Evolutionary conservation across 129 eudicot species (phyloP).

Genomic region (sunflower (Helianthus annuus)): DNA sequence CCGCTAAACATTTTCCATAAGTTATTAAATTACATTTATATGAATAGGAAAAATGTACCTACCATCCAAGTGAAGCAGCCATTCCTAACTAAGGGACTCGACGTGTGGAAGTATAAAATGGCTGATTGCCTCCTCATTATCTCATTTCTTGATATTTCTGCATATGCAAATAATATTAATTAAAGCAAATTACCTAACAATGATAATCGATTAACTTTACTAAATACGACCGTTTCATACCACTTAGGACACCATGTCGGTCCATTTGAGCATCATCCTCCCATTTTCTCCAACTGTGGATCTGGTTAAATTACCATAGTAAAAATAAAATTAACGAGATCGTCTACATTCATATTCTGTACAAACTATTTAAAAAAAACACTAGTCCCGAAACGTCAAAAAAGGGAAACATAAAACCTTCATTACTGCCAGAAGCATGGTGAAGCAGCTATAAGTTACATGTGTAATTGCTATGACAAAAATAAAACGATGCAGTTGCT

Average conservation of each 20-base stretch:
- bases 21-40: no score
- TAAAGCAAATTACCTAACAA: no score
- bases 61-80: slow-evolving; percentile 76
- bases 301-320: slow-evolving; percentile 39
- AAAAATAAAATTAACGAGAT: not conserved
- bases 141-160: slow-evolving; percentile 71
- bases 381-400: not conserved
- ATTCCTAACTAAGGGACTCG: slow-evolving; percentile 61
- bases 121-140: slow-evolving; percentile 74
- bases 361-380: not conserved
- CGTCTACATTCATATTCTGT: not conserved
- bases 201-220: not conserved
- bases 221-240: slow-evolving; percentile 35
- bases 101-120: slow-evolving; percentile 62
- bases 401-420: slow-evolving; percentile 48
- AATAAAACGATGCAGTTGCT: slow-evolving; percentile 86
- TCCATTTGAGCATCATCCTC: slow-evolving; percentile 87
- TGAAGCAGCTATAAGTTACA: slow-evolving; percentile 80
- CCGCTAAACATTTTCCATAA: no score
- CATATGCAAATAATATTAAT: slow-evolving; percentile 11
- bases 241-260: slow-evolving; percentile 59
- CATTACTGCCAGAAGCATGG: slow-evolving; percentile 90
- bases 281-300: slow-evolving; percentile 89
- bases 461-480: slow-evolving; percentile 92
- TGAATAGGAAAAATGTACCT: slow-evolving; percentile 17